Conservation (phyloP, 2,329 filamentous ascomycete genomes). For the Simplicillium aogashimaense region DNA sequence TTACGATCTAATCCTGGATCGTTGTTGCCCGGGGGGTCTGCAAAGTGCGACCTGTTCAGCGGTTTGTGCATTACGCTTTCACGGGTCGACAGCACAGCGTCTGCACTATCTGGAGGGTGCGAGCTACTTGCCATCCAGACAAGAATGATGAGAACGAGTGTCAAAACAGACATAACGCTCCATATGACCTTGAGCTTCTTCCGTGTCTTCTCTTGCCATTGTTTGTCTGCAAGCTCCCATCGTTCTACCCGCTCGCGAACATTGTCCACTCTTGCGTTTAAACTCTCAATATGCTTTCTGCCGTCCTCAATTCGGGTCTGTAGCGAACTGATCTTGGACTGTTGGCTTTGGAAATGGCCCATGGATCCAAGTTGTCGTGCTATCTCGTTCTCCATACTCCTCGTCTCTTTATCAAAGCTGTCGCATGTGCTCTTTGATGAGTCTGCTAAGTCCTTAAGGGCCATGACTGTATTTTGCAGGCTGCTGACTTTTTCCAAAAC, state of each 20-base stretch:
- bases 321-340: conserved; percentile 50
- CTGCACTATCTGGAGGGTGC: neutral
- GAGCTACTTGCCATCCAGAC: conserved; percentile 14
- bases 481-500: conserved; percentile 58
- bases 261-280: conserved; percentile 54
- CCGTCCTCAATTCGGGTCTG: conserved; percentile 51
- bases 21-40: conserved; percentile 10
- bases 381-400: conserved; percentile 50
- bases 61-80: neutral
- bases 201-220: conserved; percentile 60
- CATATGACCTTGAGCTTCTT: conserved; percentile 53
- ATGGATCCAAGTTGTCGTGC: conserved; percentile 49
- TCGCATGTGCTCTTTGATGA: conserved; percentile 47
- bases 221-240: conserved; percentile 57
- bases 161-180: conserved; percentile 42
- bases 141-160: conserved; percentile 37
- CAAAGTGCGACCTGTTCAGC: conserved; percentile 7
- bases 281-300: conserved; percentile 45
- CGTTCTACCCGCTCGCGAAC: conserved; percentile 55
- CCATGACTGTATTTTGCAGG: conserved; percentile 53
- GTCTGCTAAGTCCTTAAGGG: conserved; percentile 56
- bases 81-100: conserved; percentile 5
- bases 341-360: conserved; percentile 54
- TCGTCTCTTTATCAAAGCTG: conserved; percentile 50
- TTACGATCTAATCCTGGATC: conserved; percentile 13